Evolutionary conservation across 345 rosid species (phyloP), one percentile per base, ranked within the genome.

Genomic region (Noccaea caerulescens): DNA sequence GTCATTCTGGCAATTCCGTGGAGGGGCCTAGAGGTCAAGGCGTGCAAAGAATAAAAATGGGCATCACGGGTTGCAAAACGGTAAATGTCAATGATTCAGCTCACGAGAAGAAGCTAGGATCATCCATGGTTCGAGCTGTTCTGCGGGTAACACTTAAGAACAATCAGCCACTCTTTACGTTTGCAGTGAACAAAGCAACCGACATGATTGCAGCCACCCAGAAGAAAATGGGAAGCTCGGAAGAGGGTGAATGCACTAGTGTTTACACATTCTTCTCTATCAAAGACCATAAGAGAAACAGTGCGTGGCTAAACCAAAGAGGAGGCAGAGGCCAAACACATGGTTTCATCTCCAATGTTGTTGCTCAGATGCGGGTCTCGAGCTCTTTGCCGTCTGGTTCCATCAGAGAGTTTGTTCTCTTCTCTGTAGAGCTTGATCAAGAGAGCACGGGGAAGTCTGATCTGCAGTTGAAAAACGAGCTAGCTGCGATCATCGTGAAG

Each of bases 361-460:
- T 87, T 58, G 98, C 97, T 20, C 98, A 86, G 45, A 73, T 93
- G 93, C 85, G 79, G 68, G 96, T 85, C 77, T 88, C 87, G 9
- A 78, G 78, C 76, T 58, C 66, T 46, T 49, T 74, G 50, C 81
- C 76, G 57, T 84, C 69, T 50, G 82, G 80, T 70, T 76, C 81
- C 58, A 76, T 80, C 53, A 85, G 88, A 78, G 98, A 93, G 77
- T 86, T 78, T 74, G 92, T 90, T 72, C 82, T 93, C 73, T 83
- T 83, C 74, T 80, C 92, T 45, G 87, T 85, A 63, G 86, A 85
- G 27, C 79, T 83, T 37, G 76, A 54, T 61, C 83, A 73, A 67
- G 76, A 64, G 45, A 66, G 68, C 43, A 84, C 76, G 62, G 85
- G 50, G 64, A 65, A 82, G 37, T 65, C 85, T 3, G 84, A 85